These are phyloP conservation scores for Russula virescens DNA, from an alignment of 768 basidiomycete species.

Conservation along the genomic window DNA sequence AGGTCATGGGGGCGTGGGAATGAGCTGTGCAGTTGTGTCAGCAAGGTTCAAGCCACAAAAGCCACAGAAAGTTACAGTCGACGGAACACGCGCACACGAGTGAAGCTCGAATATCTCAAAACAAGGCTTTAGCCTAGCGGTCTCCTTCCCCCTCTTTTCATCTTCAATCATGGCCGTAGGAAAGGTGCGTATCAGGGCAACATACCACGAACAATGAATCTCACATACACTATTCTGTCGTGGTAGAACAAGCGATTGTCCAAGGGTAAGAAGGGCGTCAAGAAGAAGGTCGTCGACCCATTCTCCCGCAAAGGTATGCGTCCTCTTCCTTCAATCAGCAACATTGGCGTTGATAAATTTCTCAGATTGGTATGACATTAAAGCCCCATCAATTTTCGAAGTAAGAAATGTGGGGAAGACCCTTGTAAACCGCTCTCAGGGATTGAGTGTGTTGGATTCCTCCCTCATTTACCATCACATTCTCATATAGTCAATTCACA, in stretches of 20 bases:
- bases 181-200: slow-evolving; percentile 50
- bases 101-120: slow-evolving; percentile 31
- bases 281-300: slow-evolving; percentile 99
- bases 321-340: background rate
- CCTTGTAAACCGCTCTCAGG: slow-evolving; percentile 94
- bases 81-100: slow-evolving; percentile 15
- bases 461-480: slow-evolving; percentile 8
- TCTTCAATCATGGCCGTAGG: slow-evolving; percentile 76
- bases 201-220: background rate
- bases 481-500: slow-evolving; percentile 32
- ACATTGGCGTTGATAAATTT: background rate
- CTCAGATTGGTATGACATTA: slow-evolving; percentile 98
- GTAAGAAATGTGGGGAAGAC: slow-evolving; percentile 97
- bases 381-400: slow-evolving; percentile 97
- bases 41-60: slow-evolving; percentile 60
- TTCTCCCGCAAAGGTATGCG: slow-evolving; percentile 94
- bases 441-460: slow-evolving; percentile 71
- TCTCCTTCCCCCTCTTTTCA: slow-evolving; percentile 35
- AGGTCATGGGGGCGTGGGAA: slow-evolving; percentile 22
- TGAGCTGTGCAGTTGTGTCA: slow-evolving; percentile 42
- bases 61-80: slow-evolving; percentile 24
- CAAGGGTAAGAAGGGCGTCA: slow-evolving; percentile 98
- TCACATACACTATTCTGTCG: background rate
- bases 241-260: slow-evolving; percentile 93
- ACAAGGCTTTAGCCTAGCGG: slow-evolving; percentile 45